A percentile compares a stretch with the other conserved stretches of the same genome.
Evolutionary conservation across 1,284 basidiomycete genomes (phyloP).

Genomic region (Puccinia coronata): DNA sequence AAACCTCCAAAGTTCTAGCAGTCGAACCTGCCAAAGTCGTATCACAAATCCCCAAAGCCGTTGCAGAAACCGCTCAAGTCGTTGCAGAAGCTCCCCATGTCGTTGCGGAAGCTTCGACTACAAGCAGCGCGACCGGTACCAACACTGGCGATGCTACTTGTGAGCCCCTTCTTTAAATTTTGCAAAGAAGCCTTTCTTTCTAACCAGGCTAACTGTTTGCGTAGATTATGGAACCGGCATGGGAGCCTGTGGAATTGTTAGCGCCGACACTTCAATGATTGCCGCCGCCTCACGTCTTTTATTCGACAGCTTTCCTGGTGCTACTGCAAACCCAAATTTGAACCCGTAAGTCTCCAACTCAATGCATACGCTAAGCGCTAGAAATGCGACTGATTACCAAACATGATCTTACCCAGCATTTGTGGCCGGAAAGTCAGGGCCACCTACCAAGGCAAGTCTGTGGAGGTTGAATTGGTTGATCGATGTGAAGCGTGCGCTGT

Average conservation of each 20-base stretch:
- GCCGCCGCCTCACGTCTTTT: conserved; percentile 66
- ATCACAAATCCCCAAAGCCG: too few relatives aligned
- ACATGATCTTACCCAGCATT: too few relatives aligned
- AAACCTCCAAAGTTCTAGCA: too few relatives aligned
- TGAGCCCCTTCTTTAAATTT: neutral
- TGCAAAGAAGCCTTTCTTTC: neutral
- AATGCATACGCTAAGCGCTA: too few relatives aligned
- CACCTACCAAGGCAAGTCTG: conserved; percentile 60
- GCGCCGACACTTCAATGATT: conserved; percentile 65
- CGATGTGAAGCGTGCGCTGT: conserved; percentile 66
- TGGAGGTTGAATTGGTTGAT: conserved; percentile 66
- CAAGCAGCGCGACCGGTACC: neutral
- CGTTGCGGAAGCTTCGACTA: too few relatives aligned
- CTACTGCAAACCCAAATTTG: conserved; percentile 64
- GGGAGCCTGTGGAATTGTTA: conserved; percentile 70
- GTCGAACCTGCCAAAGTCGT: too few relatives aligned
- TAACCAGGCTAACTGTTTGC: too few relatives aligned
- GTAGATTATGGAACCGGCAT: conserved; percentile 65
- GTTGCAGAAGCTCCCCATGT: too few relatives aligned
- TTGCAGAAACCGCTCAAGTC: too few relatives aligned
- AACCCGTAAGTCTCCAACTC: conserved; percentile 61
- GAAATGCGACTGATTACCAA: too few relatives aligned
- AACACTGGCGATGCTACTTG: conserved; percentile 46
- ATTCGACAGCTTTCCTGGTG: conserved; percentile 66
- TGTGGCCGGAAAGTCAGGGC: conserved; percentile 37